Percentiles rank a stretch among this genome's conserved stretches.
Conservation (phyloP, 2,329 filamentous ascomycete genomes). For the Diplocarpon mali region DNA sequence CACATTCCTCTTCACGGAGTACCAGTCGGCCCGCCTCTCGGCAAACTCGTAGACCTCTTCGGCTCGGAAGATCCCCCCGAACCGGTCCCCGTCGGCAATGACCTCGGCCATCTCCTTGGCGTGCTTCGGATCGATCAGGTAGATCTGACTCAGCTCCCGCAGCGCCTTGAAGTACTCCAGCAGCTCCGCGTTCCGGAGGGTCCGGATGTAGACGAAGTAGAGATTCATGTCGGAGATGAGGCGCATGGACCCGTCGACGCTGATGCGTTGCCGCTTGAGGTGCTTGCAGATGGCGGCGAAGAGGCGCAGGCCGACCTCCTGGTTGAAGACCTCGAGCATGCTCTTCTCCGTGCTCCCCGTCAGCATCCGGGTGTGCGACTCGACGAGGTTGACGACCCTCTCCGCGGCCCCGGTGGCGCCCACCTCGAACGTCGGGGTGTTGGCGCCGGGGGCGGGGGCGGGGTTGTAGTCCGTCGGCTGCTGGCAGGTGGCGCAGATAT, state of each 20-base stretch:
- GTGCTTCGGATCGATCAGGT: conserved; percentile 75
- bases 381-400: conserved; percentile 75
- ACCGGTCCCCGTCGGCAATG: conserved; percentile 83
- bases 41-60: conserved; percentile 98
- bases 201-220: conserved; percentile 76
- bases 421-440: conserved; percentile 37
- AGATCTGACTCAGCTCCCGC: conserved; percentile 88
- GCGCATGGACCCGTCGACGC: conserved; percentile 77
- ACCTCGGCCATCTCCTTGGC: conserved; percentile 92
- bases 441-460: conserved; percentile 30
- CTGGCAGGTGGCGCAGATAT: conserved; percentile 82
- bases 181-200: conserved; percentile 72
- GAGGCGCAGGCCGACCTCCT: conserved; percentile 86
- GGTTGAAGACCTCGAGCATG: conserved; percentile 96
- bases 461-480: conserved; percentile 86
- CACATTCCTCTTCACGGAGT: conserved; percentile 74
- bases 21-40: conserved; percentile 90
- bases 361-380: conserved; percentile 84
- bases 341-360: conserved; percentile 93
- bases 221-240: conserved; percentile 95
- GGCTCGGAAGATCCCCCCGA: conserved; percentile 82
- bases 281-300: conserved; percentile 94
- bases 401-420: conserved; percentile 71
- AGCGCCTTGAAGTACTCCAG: conserved; percentile 85
- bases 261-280: conserved; percentile 89